Percentiles rank a stretch among this genome's conserved stretches.
Evolutionary conservation across 305 asterid species (phyloP).

Genomic region (Lippia alba): DNA sequence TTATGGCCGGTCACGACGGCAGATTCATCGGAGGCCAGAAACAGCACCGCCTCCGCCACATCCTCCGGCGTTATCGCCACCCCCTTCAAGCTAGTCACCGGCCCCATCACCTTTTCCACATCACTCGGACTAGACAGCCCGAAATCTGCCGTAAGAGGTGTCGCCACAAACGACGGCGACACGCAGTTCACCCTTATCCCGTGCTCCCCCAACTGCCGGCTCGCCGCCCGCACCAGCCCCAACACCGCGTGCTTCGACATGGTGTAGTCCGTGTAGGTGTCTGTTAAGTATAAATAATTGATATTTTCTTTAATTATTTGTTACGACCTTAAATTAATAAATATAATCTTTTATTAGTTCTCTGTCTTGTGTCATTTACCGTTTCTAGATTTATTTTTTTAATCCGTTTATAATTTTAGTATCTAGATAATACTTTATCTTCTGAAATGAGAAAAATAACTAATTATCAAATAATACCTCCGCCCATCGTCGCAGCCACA

Average conservation of each 20-base stretch:
- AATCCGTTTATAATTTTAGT: no score
- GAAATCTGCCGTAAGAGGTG: background rate
- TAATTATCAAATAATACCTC: background rate
- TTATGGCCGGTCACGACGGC: conserved; percentile 48
- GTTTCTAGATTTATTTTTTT: no score
- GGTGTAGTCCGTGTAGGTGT: conserved; percentile 6
- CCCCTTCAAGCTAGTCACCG: conserved; percentile 49
- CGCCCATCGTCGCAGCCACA: background rate
- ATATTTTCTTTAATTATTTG: no score
- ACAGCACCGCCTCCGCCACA: conserved; percentile 52
- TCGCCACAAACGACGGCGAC: conserved; percentile 24
- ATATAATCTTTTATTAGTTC: no score
- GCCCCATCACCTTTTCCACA: background rate
- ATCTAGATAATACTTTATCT: no score
- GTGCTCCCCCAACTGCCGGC: conserved; percentile 28
- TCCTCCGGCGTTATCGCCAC: conserved; percentile 27
- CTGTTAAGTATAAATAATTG: no score
- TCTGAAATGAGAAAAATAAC: no score
- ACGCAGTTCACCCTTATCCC: conserved; percentile 38
- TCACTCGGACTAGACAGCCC: background rate
- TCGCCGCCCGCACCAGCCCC: conserved; percentile 23
- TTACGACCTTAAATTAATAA: no score
- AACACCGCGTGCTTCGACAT: conserved; percentile 26
- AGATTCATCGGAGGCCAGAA: conserved; percentile 53
- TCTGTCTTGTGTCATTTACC: no score